Evolutionary conservation across 2,329 filamentous ascomycete species (phyloP).

Genomic region (Pseudopithomyces chartarum): DNA sequence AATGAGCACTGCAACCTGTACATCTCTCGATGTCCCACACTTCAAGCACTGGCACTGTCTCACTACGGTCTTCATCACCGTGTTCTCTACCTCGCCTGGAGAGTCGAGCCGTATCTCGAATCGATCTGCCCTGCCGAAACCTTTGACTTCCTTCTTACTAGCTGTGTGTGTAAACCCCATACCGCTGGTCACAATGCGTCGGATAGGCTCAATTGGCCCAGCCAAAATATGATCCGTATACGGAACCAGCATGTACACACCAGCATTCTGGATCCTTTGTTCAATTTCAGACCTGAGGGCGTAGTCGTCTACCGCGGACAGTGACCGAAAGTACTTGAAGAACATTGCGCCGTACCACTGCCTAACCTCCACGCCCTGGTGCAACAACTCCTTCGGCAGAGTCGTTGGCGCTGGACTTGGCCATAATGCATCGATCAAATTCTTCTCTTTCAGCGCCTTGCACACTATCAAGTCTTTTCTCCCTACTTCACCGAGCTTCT

Average conservation of each 20-base stretch:
- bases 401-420: constrained; percentile 36
- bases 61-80: constrained; percentile 36
- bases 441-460: constrained; percentile 45
- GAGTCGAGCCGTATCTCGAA: constrained; percentile 44
- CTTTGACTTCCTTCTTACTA: constrained; percentile 14
- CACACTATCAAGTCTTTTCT: constrained; percentile 43
- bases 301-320: constrained; percentile 39
- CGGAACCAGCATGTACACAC: constrained; percentile 41
- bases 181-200: constrained; percentile 39
- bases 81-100: constrained; percentile 32
- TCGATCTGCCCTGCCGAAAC: constrained; percentile 34
- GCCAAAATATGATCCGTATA: constrained; percentile 41
- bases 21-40: constrained; percentile 41
- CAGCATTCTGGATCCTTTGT: constrained; percentile 32
- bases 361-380: constrained; percentile 40
- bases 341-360: constrained; percentile 47
- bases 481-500: constrained; percentile 40
- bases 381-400: constrained; percentile 30
- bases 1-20: constrained; percentile 39
- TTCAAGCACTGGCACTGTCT: constrained; percentile 43
- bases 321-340: constrained; percentile 39
- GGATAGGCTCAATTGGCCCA: constrained; percentile 39
- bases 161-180: constrained; percentile 35
- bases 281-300: constrained; percentile 38
- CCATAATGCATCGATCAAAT: constrained; percentile 43